Conservation (phyloP, 345 rosid species). For the Sisymbrium irio region DNA sequence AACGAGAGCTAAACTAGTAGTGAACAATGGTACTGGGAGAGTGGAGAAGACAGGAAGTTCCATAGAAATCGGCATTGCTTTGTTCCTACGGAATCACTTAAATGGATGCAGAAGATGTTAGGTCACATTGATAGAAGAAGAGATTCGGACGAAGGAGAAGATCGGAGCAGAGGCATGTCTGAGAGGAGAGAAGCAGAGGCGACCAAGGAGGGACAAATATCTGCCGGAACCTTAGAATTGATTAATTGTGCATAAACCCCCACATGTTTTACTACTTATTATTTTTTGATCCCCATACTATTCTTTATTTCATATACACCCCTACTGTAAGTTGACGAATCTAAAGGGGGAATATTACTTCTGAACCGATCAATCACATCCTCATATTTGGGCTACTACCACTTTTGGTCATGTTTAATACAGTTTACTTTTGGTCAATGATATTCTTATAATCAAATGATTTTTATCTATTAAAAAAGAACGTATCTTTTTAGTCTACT, state of each 20-base stretch:
- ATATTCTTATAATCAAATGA: neutral
- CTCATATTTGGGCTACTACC: conserved; percentile 22
- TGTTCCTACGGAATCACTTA: neutral
- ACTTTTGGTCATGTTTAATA: neutral
- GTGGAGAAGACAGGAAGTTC: conserved; percentile 39
- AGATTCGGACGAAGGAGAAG: conserved; percentile 1
- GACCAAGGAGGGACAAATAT: neutral
- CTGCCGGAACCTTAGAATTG: neutral
- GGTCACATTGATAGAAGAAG: conserved; percentile 8
- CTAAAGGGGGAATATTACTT: neutral
- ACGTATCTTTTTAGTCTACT: neutral
- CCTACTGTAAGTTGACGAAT: conserved; percentile 6
- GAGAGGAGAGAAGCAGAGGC: neutral
- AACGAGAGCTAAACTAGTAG: conserved; percentile 32
- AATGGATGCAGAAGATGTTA: too few species aligned
- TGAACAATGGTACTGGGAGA: conserved; percentile 21
- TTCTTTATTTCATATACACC: neutral
- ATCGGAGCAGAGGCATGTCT: conserved; percentile 14
- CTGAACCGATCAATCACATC: conserved; percentile 14
- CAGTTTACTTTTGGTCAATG: conserved; percentile 10
- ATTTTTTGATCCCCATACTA: neutral
- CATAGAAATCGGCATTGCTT: conserved; percentile 34
- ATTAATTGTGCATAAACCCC: conserved; percentile 4
- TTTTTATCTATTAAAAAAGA: neutral
- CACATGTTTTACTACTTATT: neutral